Evolutionary conservation across 116 monocot species (phyloP).

Genomic region (Posidonia oceanica): DNA sequence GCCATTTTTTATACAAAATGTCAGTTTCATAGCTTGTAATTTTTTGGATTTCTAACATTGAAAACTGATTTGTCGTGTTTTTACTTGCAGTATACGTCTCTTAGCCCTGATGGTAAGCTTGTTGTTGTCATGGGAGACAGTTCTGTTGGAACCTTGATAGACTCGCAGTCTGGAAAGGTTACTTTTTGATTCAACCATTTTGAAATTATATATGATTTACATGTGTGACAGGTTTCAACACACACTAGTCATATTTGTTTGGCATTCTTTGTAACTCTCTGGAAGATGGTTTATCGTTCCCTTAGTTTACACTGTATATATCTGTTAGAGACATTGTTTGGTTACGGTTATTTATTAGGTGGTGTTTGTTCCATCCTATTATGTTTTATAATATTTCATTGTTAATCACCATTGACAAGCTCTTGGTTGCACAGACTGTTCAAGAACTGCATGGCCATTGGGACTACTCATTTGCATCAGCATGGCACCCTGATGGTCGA

Average conservation of each 20-base stretch:
- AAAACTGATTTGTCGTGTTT: not conserved
- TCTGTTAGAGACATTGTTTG: not conserved
- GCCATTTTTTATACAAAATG: no score
- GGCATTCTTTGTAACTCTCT: no score
- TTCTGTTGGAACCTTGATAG: slow-evolving; percentile 57
- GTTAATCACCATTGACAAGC: not conserved
- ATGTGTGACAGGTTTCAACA: not conserved
- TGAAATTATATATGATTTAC: not conserved
- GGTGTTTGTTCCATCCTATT: no score
- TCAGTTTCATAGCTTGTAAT: no score
- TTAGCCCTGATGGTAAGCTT: slow-evolving; percentile 83
- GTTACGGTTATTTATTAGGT: not conserved
- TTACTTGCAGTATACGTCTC: slow-evolving; percentile 70
- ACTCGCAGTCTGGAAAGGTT: slow-evolving; percentile 84
- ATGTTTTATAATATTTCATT: no score
- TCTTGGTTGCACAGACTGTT: slow-evolving; percentile 17
- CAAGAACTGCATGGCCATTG: slow-evolving; percentile 21
- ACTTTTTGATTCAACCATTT: not conserved
- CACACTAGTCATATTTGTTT: no score
- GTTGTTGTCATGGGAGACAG: slow-evolving; percentile 76
- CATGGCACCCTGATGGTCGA: slow-evolving; percentile 35
- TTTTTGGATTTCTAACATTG: not conserved
- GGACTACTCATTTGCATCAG: slow-evolving; percentile 48
- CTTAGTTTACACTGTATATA: no score
- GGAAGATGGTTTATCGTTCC: no score